Evolutionary conservation across 2,329 filamentous ascomycete species (phyloP), one percentile per base, ranked within the genome.

Genomic region (Diaporthe vexans): DNA sequence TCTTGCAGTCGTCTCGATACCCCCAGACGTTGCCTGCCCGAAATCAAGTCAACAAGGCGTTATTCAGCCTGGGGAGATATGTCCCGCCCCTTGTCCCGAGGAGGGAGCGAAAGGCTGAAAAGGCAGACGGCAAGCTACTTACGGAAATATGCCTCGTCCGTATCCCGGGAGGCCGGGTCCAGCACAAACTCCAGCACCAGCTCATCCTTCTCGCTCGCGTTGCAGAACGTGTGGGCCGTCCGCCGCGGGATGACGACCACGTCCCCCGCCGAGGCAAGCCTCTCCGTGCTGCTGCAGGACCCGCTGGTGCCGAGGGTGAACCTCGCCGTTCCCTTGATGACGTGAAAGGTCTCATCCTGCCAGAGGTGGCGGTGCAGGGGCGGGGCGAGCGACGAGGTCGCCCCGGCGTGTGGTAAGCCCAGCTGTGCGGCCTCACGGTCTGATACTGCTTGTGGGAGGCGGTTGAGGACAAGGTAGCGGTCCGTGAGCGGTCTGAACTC

Each of bases 111-210:
- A 33, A 33, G 29, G 29, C 29, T 33, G 29, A 7, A 33, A 33
- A 33, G 29, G 29, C 37, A 40, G 10, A 11, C 35, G 46, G 11
- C n/a, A 26, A 8, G 57, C 58, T n/a, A 75, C 74, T 57, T 26
- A 75, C 74, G 61, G 35, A 75, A 72, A 46, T 73, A 75, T 17
- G 72, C 72, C 51, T 75, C 74, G 26, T 75, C 74, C 33, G 69
- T 67, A 6, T 51, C 46, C 59, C 57, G 65, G 13, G 59, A 67
- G 2, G 58, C 65, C 7, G 74, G 74, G 11, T 74, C 65, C 40
- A 75, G 54, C 35, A 52, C 57, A 48, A 74, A 74, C 67, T 75
- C 74, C n/a, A 75, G 52, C 6, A 59, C 57, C 65, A 75, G 40
- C 15, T 54, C 72, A 3, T 51, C 26, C 48, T 67, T 35, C 29